These are phyloP conservation scores for Rhodotorula toruloides DNA, from an alignment of 768 basidiomycete species.

Conservation along the genomic window DNA sequence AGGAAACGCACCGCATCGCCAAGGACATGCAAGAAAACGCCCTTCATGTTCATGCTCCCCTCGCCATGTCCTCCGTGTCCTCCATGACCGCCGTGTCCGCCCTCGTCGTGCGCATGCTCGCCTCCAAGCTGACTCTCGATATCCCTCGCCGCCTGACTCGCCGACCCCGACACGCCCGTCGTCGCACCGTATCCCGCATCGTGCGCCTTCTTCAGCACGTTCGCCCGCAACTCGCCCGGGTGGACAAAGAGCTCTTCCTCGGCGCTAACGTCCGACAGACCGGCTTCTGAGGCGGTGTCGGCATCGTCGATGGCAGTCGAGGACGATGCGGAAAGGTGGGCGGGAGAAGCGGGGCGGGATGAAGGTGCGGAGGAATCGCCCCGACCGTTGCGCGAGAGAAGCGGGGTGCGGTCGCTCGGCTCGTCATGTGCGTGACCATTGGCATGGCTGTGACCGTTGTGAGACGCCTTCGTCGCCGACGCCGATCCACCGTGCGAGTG, in stretches of 20 bases:
- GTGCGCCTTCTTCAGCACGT: conserved; percentile 66
- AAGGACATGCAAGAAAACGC: conserved; percentile 84
- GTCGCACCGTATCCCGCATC: conserved; percentile 54
- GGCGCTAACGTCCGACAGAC: conserved; percentile 14
- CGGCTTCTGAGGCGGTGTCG: background rate
- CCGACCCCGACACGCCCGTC: conserved; percentile 1
- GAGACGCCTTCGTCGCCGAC: background rate
- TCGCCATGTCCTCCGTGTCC: conserved; percentile 45
- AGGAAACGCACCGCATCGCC: conserved; percentile 65
- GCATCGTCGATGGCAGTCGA: conserved; percentile 15
- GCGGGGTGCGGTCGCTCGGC: conserved; percentile 28
- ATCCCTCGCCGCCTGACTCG: background rate
- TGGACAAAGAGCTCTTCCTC: conserved; percentile 61
- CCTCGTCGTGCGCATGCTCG: conserved; percentile 8
- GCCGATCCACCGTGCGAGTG: conserved; percentile 44
- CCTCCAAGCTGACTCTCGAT: background rate
- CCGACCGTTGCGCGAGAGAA: background rate
- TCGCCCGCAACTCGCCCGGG: conserved; percentile 52
- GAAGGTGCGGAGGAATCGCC: background rate
- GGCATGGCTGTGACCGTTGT: conserved; percentile 11
- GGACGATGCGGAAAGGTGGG: conserved; percentile 1
- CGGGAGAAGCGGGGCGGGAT: background rate
- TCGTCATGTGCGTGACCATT: background rate
- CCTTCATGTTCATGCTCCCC: conserved; percentile 97
- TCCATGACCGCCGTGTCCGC: conserved; percentile 23